Percentiles rank a stretch among this genome's conserved stretches.
Conservation (phyloP, 495 filamentous ascomycete species). For the Apodospora peruviana region DNA sequence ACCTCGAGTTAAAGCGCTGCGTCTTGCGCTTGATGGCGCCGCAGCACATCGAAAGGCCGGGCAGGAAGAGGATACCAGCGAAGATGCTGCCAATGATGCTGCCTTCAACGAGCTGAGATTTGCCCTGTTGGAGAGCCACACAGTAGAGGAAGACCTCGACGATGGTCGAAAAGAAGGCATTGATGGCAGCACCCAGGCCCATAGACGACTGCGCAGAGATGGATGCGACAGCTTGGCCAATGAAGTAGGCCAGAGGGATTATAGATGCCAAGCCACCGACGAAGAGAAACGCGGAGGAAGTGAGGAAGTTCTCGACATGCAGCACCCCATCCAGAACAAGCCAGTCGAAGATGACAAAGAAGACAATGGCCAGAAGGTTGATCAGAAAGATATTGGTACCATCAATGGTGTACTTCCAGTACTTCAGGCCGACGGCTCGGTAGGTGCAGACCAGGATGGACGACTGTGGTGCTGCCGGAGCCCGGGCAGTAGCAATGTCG, state of each 20-base stretch:
- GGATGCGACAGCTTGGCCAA: slow-evolving; percentile 97
- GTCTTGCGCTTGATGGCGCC: slow-evolving; percentile 97
- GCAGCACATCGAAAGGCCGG: slow-evolving; percentile 98
- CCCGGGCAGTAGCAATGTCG: slow-evolving; percentile 68
- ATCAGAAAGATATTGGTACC: slow-evolving; percentile 99
- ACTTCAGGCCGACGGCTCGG: slow-evolving; percentile 85
- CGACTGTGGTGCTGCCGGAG: slow-evolving; percentile 62
- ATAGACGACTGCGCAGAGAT: slow-evolving; percentile 99
- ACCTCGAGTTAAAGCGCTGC: slow-evolving; percentile 95
- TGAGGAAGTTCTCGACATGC: slow-evolving; percentile 63
- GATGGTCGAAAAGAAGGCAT: slow-evolving; percentile 98
- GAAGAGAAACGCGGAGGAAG: slow-evolving; percentile 80
- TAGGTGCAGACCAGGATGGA: slow-evolving; percentile 96
- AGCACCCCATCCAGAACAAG: slow-evolving; percentile 63
- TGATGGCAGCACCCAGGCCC: slow-evolving; percentile 97
- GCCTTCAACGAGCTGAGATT: slow-evolving; percentile 88
- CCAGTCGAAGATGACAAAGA: slow-evolving; percentile 92
- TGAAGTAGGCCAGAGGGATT: slow-evolving; percentile 98
- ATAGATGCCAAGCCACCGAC: slow-evolving; percentile 79
- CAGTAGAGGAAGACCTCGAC: slow-evolving; percentile 99
- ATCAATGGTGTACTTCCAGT: slow-evolving; percentile 99
- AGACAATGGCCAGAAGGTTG: slow-evolving; percentile 84
- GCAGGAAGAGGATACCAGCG: slow-evolving; percentile 91
- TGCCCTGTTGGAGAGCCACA: slow-evolving; percentile 87
- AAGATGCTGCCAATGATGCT: slow-evolving; percentile 98